These are phyloP conservation scores for Aspergillus uvarum DNA, from an alignment of 2,329 filamentous ascomycete genomes.

Conservation along the genomic window DNA sequence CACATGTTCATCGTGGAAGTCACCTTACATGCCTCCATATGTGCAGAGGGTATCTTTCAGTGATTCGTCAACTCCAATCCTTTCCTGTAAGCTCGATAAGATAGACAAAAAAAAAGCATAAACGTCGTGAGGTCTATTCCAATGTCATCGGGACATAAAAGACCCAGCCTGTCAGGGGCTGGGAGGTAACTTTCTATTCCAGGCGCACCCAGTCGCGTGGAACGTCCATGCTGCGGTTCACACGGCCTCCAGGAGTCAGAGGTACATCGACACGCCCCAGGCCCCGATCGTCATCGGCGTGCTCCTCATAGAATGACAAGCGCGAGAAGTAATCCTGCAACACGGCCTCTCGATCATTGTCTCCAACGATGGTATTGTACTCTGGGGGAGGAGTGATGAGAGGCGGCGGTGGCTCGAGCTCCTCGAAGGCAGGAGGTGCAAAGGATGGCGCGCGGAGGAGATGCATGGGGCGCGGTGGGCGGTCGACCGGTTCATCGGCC, in stretches of 20 bases:
- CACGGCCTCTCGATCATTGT: constrained; percentile 62
- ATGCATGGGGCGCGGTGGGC: constrained; percentile 71
- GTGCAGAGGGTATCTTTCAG: background rate
- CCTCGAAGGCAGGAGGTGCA: constrained; percentile 83
- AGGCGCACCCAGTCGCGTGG: constrained; percentile 54
- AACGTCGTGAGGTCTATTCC: background rate
- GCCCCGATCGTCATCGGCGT: constrained; percentile 53
- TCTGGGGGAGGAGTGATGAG: constrained; percentile 78
- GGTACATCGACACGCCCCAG: constrained; percentile 55
- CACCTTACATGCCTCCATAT: background rate
- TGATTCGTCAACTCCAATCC: constrained; percentile 1
- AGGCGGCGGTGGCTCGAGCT: constrained; percentile 72
- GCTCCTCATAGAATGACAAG: constrained; percentile 66
- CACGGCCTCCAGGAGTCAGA: constrained; percentile 61
- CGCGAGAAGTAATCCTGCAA: constrained; percentile 86
- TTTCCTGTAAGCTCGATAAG: background rate
- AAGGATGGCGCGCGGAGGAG: constrained; percentile 80
- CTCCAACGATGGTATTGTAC: constrained; percentile 76
- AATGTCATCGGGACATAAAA: background rate
- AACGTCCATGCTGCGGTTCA: constrained; percentile 66
- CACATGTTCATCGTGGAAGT: background rate
- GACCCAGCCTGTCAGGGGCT: background rate
- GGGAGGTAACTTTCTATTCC: constrained; percentile 27
- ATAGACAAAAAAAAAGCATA: background rate
- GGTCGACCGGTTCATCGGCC: constrained; percentile 46